phyloP scores from a whole-genome alignment of 352 stramenopile genomes.

The Phytophthora vignae region DNA sequence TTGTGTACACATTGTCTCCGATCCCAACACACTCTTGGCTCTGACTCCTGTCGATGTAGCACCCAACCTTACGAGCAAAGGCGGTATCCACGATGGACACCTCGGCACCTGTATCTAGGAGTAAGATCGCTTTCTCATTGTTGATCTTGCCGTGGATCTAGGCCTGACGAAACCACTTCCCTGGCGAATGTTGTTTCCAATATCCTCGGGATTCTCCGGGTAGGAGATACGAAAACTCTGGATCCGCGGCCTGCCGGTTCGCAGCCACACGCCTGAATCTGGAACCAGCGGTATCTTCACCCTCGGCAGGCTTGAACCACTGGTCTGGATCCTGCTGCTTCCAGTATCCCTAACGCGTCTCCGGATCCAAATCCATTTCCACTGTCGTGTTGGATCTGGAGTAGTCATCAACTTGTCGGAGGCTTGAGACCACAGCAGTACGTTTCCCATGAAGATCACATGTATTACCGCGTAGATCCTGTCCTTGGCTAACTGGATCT shows the following conservation, averaged over 20 bases:
- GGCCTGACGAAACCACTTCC: background rate
- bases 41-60: no score
- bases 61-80: no score
- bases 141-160: no score
- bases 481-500: no score
- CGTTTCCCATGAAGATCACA: background rate
- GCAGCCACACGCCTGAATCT: background rate
- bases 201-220: background rate
- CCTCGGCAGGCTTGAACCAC: background rate
- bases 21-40: no score
- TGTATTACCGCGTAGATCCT: no score
- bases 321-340: constrained; percentile 4
- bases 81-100: no score
- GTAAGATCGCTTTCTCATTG: no score
- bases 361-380: background rate
- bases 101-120: no score
- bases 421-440: background rate
- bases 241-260: background rate
- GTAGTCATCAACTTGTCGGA: background rate
- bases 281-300: background rate
- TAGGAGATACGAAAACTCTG: background rate
- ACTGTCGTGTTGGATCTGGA: background rate
- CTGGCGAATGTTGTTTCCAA: constrained; percentile 4
- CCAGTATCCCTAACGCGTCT: constrained; percentile 28
- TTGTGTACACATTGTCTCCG: no score